These are phyloP conservation scores for Neoscytalidium dimidiatum DNA, from an alignment of 2,329 filamentous ascomycete genomes.

Conservation along the genomic window DNA sequence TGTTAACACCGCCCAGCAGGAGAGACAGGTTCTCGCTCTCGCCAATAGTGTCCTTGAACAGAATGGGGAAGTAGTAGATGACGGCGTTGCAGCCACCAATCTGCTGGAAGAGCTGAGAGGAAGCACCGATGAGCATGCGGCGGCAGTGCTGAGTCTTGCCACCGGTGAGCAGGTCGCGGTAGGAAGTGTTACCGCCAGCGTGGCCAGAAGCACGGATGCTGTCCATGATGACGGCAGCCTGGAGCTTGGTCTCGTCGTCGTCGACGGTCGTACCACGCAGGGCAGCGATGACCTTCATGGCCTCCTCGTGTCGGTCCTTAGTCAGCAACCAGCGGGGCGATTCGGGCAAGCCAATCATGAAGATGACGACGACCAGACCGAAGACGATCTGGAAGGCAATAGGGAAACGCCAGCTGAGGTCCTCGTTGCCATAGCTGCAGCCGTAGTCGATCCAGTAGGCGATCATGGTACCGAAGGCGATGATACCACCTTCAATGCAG, in stretches of 20 bases:
- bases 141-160: conserved; percentile 68
- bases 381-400: conserved; percentile 57
- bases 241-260: conserved; percentile 58
- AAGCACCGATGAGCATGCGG: conserved; percentile 62
- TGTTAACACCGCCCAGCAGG: conserved; percentile 52
- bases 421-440: conserved; percentile 32
- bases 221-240: conserved; percentile 70
- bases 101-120: conserved; percentile 63
- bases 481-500: conserved; percentile 58
- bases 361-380: conserved; percentile 46
- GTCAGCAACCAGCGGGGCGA: conserved; percentile 62
- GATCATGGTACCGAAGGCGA: conserved; percentile 54
- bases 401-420: conserved; percentile 52
- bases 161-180: conserved; percentile 59
- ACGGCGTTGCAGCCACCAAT: conserved; percentile 55
- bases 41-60: conserved; percentile 55
- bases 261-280: conserved; percentile 52
- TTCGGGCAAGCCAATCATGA: conserved; percentile 54
- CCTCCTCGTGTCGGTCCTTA: conserved; percentile 53
- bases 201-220: conserved; percentile 44
- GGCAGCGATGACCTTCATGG: conserved; percentile 52
- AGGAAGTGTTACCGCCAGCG: conserved; percentile 42
- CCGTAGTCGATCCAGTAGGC: conserved; percentile 51
- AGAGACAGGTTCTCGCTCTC: conserved; percentile 43
- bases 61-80: conserved; percentile 47